Conservation (phyloP, 1,284 basidiomycete genomes). For the Sutorius eximius region DNA sequence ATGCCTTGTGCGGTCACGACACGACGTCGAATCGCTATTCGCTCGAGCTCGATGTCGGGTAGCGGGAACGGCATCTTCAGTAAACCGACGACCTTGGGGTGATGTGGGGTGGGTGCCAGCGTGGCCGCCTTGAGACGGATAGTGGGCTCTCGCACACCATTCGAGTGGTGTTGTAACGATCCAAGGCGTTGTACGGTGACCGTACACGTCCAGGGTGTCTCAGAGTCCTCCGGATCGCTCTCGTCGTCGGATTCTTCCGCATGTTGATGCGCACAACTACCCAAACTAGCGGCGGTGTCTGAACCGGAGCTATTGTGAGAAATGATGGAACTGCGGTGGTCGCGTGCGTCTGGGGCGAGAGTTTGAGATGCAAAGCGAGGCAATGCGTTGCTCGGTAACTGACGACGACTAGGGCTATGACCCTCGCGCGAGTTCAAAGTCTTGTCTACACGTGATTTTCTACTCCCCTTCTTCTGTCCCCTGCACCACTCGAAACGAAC, state of each 20-base stretch:
- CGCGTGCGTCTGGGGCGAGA: conserved; percentile 9
- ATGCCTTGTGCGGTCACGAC: conserved; percentile 46
- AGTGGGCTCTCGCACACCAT: conserved; percentile 12
- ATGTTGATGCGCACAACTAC: conserved; percentile 24
- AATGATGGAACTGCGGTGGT: conserved; percentile 24
- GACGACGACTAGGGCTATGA: conserved; percentile 11
- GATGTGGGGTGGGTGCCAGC: conserved; percentile 90
- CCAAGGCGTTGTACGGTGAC: conserved; percentile 51
- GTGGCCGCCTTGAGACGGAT: conserved; percentile 69
- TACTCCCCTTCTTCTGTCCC: conserved; percentile 32
- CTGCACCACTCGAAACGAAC: conserved; percentile 77
- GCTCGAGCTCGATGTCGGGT: conserved; percentile 71
- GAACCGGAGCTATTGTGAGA: conserved; percentile 34
- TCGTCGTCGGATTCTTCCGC: conserved; percentile 58
- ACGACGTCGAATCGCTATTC: conserved; percentile 51
- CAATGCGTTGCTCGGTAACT: background rate
- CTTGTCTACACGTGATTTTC: conserved; percentile 21
- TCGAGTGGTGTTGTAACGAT: conserved; percentile 1
- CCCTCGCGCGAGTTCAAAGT: conserved; percentile 11
- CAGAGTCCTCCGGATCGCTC: conserved; percentile 92
- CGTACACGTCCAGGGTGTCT: conserved; percentile 91
- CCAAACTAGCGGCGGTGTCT: conserved; percentile 24
- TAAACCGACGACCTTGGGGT: conserved; percentile 92
- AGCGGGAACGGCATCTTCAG: conserved; percentile 88
- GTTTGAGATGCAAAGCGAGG: conserved; percentile 8